Base-by-base conservation (phyloP, 768 basidiomycete species). In the Lentinula raphanica region DNA sequence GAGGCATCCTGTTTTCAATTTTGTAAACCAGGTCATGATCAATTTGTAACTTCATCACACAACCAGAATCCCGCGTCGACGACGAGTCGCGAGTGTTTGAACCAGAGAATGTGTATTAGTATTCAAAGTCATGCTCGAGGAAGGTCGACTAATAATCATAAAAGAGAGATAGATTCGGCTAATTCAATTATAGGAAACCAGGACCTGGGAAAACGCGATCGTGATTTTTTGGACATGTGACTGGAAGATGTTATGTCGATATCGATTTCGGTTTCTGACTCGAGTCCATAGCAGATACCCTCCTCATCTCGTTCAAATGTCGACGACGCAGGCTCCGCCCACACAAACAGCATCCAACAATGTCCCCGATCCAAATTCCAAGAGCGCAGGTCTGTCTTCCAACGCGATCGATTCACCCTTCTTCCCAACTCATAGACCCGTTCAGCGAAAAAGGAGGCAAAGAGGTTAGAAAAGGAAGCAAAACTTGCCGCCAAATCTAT, bases 361-460 rank as follows among this genome's bases (percentile, higher is more conserved):
- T 51, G 54, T 55, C 21, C 67, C 67, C 1, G 56, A 54, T 39
- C 56, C 63, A 21, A 70, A 57, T 29, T 71, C 78, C 1, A 79
- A 80, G 62, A 77, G 63, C 49, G 74, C 76, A 60, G 78, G 79
- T 71, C 38, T 49, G 71, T 63, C 6, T 31, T 54, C n/a, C n/a
- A n/a, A n/a, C n/a, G n/a, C n/a, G n/a, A 46, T 36, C 36, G 11
- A 12, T 11, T 50, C 32, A 40, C 23, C 51, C 38, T 50, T 51
- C 23, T 2, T 36, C 17, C 3, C 6, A 19, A 44, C 28, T 44
- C 0, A 32, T 9, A 8, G 46, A 40, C 31, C 29, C 42, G 13
- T 29, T 21, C 64, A 88, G 89, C 85, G 1, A 94, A 94, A 75
- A 94, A 92, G 66, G 90, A 92, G 66, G 90, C 91, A 13, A 93